Percentiles rank a stretch among this genome's conserved stretches.
Conservation (phyloP, 345 rosid genomes). For the Eucalyptus regnans region DNA sequence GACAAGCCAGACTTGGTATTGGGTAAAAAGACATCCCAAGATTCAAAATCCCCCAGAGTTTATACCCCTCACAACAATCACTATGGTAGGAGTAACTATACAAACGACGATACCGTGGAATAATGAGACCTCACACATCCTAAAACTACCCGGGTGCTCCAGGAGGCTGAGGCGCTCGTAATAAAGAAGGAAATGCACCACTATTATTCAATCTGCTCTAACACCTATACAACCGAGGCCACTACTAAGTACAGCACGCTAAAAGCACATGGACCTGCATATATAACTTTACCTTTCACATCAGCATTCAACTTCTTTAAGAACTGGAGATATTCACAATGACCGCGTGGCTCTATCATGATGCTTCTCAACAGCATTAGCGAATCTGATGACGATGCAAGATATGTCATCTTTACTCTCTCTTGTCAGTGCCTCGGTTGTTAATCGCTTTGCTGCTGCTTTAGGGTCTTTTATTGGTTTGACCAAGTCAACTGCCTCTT, state of each 20-base stretch:
- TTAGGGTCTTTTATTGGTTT: constrained; percentile 1
- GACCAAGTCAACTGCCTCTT: constrained; percentile 6
- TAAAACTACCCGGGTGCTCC: neutral
- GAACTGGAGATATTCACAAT: neutral
- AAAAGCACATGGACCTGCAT: neutral
- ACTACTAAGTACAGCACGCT: neutral
- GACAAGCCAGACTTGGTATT: neutral
- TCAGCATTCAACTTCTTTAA: neutral
- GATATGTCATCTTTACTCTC: constrained; percentile 13
- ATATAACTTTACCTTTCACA: neutral
- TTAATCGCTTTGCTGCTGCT: constrained; percentile 2
- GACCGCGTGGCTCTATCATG: neutral
- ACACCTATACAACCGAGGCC: neutral
- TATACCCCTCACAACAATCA: neutral
- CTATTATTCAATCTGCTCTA: neutral
- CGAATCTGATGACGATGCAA: constrained; percentile 2
- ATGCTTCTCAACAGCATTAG: neutral
- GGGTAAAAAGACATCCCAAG: neutral
- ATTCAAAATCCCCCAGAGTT: neutral
- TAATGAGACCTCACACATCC: neutral
- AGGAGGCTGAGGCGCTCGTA: neutral
- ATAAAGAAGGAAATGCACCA: neutral
- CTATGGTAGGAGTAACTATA: neutral
- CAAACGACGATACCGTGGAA: neutral
- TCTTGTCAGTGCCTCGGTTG: constrained; percentile 1